phyloP scores from a whole-genome alignment of 83 land plant species.

The Thuja plicata region DNA sequence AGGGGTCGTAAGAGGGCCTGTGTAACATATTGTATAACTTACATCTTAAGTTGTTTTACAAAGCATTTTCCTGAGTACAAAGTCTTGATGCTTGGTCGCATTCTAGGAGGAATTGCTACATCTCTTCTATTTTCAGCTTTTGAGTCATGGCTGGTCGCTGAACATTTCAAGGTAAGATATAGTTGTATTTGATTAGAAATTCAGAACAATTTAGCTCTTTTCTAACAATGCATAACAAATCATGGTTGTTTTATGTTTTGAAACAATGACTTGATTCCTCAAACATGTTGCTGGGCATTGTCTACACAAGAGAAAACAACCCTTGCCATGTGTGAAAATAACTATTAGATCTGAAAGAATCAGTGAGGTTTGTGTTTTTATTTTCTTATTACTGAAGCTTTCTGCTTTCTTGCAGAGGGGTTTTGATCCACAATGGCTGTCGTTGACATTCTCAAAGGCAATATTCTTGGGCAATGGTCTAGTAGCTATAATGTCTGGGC shows the following conservation, averaged over 20 bases:
- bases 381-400: slow-evolving; percentile 3
- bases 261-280: neutral
- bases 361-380: neutral
- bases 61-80: slow-evolving; percentile 89
- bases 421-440: slow-evolving; percentile 95
- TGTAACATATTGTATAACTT: slow-evolving; percentile 89
- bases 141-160: slow-evolving; percentile 99
- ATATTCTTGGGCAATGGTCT: slow-evolving; percentile 96
- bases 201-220: neutral
- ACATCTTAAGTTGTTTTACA: slow-evolving; percentile 91
- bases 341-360: neutral
- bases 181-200: neutral
- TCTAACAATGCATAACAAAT: neutral
- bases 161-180: slow-evolving; percentile 85
- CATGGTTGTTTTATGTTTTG: neutral
- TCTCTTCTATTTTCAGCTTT: slow-evolving; percentile 95
- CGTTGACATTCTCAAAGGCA: slow-evolving; percentile 94
- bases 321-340: neutral
- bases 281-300: neutral
- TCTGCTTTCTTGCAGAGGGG: slow-evolving; percentile 70
- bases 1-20: slow-evolving; percentile 97
- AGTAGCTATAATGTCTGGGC: slow-evolving; percentile 83
- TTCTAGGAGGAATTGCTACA: slow-evolving; percentile 95
- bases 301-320: neutral
- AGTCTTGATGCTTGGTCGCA: slow-evolving; percentile 85